These are phyloP conservation scores for Hirschfeldia incana DNA, from an alignment of 345 rosid genomes.

Conservation along the genomic window DNA sequence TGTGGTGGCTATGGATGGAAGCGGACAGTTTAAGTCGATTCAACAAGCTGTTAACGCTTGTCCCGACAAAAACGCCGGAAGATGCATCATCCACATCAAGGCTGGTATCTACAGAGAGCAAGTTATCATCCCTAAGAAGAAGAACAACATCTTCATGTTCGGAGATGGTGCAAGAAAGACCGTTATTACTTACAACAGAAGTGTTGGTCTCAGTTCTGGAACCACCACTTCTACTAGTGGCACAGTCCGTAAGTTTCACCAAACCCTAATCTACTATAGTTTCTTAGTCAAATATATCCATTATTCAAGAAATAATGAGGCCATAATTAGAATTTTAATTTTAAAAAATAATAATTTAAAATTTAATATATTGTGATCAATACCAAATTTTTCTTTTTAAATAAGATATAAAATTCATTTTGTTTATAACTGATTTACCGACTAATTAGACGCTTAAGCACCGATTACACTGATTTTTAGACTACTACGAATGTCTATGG, in stretches of 20 bases:
- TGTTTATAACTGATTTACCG: not conserved
- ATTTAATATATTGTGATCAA: no score
- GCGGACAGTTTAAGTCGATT: constrained; percentile 62
- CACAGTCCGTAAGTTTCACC: constrained; percentile 41
- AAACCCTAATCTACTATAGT: not conserved
- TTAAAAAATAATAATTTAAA: no score
- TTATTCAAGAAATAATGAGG: not conserved
- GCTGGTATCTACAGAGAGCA: constrained; percentile 61
- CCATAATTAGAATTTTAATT: no score
- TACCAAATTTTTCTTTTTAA: not conserved
- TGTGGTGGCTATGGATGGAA: constrained; percentile 81
- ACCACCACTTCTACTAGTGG: constrained; percentile 60
- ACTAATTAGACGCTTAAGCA: no score
- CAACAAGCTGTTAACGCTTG: constrained; percentile 51
- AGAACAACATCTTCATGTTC: constrained; percentile 58
- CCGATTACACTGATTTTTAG: not conserved
- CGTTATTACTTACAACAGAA: constrained; percentile 54
- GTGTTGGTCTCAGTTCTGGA: constrained; percentile 38
- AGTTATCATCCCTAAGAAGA: constrained; percentile 45
- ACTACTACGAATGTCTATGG: not conserved
- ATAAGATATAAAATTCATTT: not conserved
- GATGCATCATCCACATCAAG: constrained; percentile 64
- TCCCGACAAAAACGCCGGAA: constrained; percentile 42
- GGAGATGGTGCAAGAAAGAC: constrained; percentile 79
- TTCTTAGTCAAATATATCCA: not conserved